Conservation (phyloP, 169 alveolate species). For the Perkinsus marinus region DNA sequence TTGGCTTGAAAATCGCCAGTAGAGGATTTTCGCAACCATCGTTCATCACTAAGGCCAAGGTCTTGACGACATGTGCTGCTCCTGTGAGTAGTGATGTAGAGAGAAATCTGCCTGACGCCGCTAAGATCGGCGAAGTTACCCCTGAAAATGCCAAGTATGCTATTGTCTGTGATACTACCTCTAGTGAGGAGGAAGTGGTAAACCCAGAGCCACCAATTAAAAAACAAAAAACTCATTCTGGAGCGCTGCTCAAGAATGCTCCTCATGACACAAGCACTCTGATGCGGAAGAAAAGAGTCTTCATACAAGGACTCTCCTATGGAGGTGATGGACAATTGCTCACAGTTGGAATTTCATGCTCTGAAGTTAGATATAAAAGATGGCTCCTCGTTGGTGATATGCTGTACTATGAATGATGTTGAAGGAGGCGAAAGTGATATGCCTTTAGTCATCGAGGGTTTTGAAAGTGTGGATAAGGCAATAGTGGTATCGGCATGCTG, state of each 20-base stretch:
- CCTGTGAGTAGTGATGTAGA: neutral
- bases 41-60: neutral
- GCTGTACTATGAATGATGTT: neutral
- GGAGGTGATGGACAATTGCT: no score
- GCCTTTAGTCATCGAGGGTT: neutral
- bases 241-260: neutral
- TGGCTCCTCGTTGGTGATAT: neutral
- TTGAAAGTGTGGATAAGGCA: neutral
- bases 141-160: neutral
- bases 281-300: neutral
- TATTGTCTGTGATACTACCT: neutral
- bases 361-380: no score
- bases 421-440: neutral
- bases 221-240: neutral
- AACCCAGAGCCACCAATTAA: neutral
- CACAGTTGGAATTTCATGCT: no score
- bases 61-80: neutral
- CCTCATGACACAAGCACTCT: neutral
- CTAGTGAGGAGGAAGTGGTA: neutral
- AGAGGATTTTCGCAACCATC: neutral
- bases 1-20: neutral
- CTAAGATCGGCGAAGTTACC: neutral
- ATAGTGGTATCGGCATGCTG: neutral
- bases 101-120: neutral
- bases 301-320: neutral